Evolutionary conservation across 2,329 filamentous ascomycete genomes (phyloP).

Genomic region (Cladobotryum mycophilum): DNA sequence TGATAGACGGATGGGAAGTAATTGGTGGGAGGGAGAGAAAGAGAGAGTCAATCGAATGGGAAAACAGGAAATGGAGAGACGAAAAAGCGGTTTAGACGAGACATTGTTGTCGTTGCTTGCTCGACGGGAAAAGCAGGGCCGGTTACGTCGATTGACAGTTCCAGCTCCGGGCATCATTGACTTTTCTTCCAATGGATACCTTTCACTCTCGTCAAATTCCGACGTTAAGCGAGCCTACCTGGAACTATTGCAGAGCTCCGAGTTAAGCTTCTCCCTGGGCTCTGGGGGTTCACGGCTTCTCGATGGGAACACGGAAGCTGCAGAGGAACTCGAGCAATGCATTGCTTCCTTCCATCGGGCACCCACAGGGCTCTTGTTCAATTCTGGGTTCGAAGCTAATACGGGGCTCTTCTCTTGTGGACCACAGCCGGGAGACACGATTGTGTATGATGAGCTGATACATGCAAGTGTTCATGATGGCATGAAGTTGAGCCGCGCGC

Average conservation of each 20-base stretch:
- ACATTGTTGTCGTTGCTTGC: slow-evolving; percentile 21
- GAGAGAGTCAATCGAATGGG: neutral
- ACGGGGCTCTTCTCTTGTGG: slow-evolving; percentile 55
- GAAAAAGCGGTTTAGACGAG: slow-evolving; percentile 21
- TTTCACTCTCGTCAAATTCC: slow-evolving; percentile 58
- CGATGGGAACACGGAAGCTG: slow-evolving; percentile 43
- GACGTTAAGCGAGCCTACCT: slow-evolving; percentile 60
- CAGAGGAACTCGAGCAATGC: slow-evolving; percentile 39
- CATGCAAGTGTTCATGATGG: slow-evolving; percentile 77
- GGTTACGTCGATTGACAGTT: slow-evolving; percentile 42
- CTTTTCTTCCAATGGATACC: slow-evolving; percentile 74
- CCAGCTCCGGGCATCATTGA: slow-evolving; percentile 65
- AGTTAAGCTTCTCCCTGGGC: slow-evolving; percentile 27
- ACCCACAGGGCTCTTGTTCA: slow-evolving; percentile 44
- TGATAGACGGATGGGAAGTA: no score
- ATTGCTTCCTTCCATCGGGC: slow-evolving; percentile 45
- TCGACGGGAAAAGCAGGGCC: slow-evolving; percentile 26
- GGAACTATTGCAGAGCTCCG: slow-evolving; percentile 21
- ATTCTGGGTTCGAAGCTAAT: slow-evolving; percentile 61
- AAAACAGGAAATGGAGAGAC: neutral
- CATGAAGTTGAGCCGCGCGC: slow-evolving; percentile 58
- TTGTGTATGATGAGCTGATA: slow-evolving; percentile 69
- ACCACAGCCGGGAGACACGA: slow-evolving; percentile 52
- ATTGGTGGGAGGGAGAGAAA: no score
- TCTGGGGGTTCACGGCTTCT: slow-evolving; percentile 49